Evolutionary conservation across 2,329 filamentous ascomycete species (phyloP).

Genomic region (Neobulgaria alba): DNA sequence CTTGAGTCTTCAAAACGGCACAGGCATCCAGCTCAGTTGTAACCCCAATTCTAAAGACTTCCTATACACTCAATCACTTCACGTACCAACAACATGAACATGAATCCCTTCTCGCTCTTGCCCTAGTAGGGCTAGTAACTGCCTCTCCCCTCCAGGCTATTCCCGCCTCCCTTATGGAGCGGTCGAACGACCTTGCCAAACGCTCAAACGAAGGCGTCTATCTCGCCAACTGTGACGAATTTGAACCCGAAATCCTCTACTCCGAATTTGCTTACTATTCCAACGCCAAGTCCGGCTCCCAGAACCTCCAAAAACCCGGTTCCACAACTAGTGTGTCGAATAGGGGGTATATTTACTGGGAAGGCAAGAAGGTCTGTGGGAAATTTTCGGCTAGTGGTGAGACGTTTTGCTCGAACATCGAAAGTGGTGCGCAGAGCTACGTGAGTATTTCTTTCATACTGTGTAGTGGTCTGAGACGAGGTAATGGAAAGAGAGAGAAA

Average conservation of each 20-base stretch:
- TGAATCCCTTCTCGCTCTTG: too few species aligned
- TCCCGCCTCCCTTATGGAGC: too few species aligned
- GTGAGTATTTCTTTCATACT: slow-evolving; percentile 1
- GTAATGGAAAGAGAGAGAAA: too few species aligned
- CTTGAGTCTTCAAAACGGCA: too few species aligned
- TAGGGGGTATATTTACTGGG: background rate
- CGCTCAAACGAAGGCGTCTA: slow-evolving; percentile 2
- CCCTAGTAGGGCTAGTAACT: too few species aligned
- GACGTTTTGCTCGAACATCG: slow-evolving; percentile 2
- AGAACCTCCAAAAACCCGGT: background rate
- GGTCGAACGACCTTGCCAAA: too few species aligned
- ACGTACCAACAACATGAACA: too few species aligned
- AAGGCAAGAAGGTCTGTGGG: background rate
- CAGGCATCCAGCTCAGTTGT: too few species aligned
- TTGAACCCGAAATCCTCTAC: slow-evolving; percentile 1
- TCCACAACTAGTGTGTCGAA: background rate
- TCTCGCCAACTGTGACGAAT: slow-evolving; percentile 1
- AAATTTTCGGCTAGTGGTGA: background rate
- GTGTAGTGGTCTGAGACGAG: too few species aligned
- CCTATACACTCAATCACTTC: too few species aligned
- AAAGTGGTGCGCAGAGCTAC: background rate
- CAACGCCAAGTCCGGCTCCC: background rate
- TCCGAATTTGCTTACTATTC: background rate
- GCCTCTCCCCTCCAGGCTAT: too few species aligned
- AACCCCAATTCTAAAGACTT: too few species aligned